phyloP scores from a whole-genome alignment of 2,329 filamentous ascomycete species.

The Huntiella bhutanensis region DNA sequence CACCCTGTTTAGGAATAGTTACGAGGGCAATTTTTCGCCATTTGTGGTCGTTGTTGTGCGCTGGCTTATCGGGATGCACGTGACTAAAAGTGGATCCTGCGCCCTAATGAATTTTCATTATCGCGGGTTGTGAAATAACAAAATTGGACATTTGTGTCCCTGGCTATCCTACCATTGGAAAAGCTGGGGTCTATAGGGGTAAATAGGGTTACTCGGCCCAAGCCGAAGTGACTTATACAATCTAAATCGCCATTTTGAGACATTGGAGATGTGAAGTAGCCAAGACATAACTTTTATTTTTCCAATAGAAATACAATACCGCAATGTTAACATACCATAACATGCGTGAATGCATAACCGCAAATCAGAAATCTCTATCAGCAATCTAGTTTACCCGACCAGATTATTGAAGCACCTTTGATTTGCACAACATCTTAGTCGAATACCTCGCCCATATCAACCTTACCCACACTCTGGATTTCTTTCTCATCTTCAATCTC shows the following conservation, averaged over 20 bases:
- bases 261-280: too few species aligned
- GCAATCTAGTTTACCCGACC: too few species aligned
- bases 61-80: slow-evolving; percentile 1
- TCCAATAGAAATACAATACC: too few species aligned
- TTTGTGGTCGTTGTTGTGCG: slow-evolving; percentile 9
- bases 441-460: slow-evolving; percentile 33
- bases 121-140: background rate
- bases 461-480: slow-evolving; percentile 84
- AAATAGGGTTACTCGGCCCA: too few species aligned
- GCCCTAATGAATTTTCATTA: slow-evolving; percentile 6
- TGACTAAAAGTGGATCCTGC: slow-evolving; percentile 9
- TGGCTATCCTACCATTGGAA: background rate
- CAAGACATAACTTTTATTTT: too few species aligned
- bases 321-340: too few species aligned
- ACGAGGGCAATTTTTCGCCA: slow-evolving; percentile 10
- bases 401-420: too few species aligned
- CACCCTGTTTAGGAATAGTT: slow-evolving; percentile 8
- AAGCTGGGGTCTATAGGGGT: too few species aligned
- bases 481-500: slow-evolving; percentile 89
- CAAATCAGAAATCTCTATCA: too few species aligned
- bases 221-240: too few species aligned
- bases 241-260: too few species aligned
- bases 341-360: too few species aligned
- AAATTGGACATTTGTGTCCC: background rate
- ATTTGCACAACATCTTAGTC: slow-evolving; percentile 4